Evolutionary conservation across 164 flowering plant genomes (phyloP).

Genomic region (Tetracentron sinense): DNA sequence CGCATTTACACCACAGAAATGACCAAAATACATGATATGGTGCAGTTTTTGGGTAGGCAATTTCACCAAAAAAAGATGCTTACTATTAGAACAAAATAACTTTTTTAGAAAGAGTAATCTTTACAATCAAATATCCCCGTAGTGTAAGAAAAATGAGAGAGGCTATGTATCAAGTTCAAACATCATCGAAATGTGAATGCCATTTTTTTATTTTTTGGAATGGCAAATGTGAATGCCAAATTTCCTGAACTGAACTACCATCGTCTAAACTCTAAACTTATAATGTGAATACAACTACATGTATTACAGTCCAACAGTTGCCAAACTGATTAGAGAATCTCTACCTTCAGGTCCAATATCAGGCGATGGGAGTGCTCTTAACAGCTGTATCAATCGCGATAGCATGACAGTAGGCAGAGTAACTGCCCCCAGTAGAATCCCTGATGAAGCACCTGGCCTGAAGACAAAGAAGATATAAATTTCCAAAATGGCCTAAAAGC

Average conservation of each 20-base stretch:
- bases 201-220: too few relatives aligned
- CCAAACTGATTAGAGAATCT: background rate
- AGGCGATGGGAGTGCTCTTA: conserved; percentile 41
- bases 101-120: background rate
- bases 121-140: background rate
- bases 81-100: too few relatives aligned
- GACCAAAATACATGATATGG: too few relatives aligned
- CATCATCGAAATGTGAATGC: too few relatives aligned
- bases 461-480: background rate
- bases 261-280: too few relatives aligned
- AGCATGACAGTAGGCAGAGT: conserved; percentile 71
- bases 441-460: conserved; percentile 89
- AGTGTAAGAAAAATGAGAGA: background rate
- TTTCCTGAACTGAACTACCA: background rate
- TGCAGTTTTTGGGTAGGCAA: too few relatives aligned
- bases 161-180: too few relatives aligned
- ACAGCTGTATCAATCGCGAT: conserved; percentile 66
- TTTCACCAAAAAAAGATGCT: too few relatives aligned
- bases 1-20: too few relatives aligned
- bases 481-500: background rate
- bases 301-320: background rate
- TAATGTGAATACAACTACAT: too few relatives aligned
- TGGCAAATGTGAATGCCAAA: background rate
- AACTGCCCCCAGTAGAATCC: conserved; percentile 83
- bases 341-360: conserved; percentile 52